These are phyloP conservation scores for Cucurbitaria berberidis DNA, from an alignment of 2,329 filamentous ascomycete genomes.

Conservation along the genomic window DNA sequence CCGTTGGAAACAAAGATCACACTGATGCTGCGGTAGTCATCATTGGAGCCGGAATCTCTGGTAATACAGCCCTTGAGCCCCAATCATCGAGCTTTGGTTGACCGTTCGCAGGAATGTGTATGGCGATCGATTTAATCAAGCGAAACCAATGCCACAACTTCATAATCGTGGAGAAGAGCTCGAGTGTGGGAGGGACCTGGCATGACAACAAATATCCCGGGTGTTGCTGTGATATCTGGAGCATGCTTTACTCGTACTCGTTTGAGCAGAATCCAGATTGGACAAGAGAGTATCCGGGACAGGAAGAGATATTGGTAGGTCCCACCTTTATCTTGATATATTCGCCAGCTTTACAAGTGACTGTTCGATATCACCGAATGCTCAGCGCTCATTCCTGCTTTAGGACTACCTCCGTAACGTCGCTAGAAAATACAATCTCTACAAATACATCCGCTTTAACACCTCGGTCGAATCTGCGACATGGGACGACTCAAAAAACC, in stretches of 20 bases:
- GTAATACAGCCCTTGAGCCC: constrained; percentile 32
- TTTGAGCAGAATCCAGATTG: constrained; percentile 66
- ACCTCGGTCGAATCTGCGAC: constrained; percentile 58
- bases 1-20: constrained; percentile 58
- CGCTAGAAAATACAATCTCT: constrained; percentile 62
- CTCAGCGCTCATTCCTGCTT: background rate
- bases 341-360: no score
- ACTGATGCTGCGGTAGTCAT: constrained; percentile 63
- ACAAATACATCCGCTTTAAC: constrained; percentile 65
- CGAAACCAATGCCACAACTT: constrained; percentile 61
- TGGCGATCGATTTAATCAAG: constrained; percentile 63
- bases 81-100: background rate
- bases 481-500: constrained; percentile 61
- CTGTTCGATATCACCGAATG: background rate
- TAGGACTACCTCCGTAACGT: constrained; percentile 60
- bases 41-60: constrained; percentile 62
- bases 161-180: constrained; percentile 63
- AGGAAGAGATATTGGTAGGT: constrained; percentile 63
- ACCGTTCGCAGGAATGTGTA: constrained; percentile 55
- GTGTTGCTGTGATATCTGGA: constrained; percentile 63
- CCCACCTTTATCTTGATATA: background rate
- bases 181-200: constrained; percentile 61
- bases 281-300: constrained; percentile 64
- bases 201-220: constrained; percentile 64
- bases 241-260: constrained; percentile 64